These are phyloP conservation scores for Trypethelium eluteriae DNA, from an alignment of 495 filamentous ascomycete genomes.

Conservation along the genomic window DNA sequence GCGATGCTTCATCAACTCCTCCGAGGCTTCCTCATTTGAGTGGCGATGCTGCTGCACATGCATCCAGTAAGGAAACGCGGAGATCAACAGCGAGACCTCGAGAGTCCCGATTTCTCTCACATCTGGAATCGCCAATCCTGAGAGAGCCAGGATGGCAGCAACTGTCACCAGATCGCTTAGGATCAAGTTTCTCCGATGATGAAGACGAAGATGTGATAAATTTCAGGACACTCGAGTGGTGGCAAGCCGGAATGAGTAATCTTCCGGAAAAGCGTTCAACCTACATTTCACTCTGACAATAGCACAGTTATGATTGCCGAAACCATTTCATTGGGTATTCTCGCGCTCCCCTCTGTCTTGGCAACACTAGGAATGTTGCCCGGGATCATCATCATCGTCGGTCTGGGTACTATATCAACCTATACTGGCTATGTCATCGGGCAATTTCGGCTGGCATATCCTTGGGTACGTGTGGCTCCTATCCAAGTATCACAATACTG, in stretches of 20 bases:
- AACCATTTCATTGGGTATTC: conserved; percentile 35
- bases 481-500: conserved; percentile 60
- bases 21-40: not conserved
- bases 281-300: not conserved
- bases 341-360: conserved; percentile 29
- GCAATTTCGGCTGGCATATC: conserved; percentile 65
- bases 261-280: not conserved
- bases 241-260: conserved; percentile 12
- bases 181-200: not conserved
- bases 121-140: not conserved
- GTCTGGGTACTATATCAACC: conserved; percentile 57
- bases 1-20: not conserved
- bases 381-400: conserved; percentile 50
- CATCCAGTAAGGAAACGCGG: not conserved
- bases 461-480: conserved; percentile 63
- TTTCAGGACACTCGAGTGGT: conserved; percentile 17
- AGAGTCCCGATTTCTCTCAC: conserved; percentile 3
- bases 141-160: conserved; percentile 12
- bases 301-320: conserved; percentile 34
- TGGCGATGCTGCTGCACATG: not conserved
- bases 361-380: conserved; percentile 31
- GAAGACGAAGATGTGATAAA: not conserved
- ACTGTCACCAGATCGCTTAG: not conserved
- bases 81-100: not conserved
- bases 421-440: conserved; percentile 75